phyloP scores from a whole-genome alignment of 192 early-diverging fungal species.

The Obelidium mucronatum region DNA sequence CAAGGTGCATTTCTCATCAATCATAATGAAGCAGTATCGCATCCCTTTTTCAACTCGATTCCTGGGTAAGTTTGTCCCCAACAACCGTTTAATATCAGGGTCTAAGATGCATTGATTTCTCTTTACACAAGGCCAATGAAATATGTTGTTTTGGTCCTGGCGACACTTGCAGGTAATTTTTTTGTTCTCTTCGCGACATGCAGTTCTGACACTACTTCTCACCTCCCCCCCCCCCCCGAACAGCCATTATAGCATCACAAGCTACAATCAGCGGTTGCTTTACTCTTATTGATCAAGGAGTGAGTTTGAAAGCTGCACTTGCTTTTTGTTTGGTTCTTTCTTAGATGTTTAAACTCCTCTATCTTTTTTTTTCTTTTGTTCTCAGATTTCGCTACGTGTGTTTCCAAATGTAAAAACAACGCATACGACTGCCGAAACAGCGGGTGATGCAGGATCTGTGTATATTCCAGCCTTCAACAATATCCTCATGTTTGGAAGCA shows the following conservation, averaged over 20 bases:
- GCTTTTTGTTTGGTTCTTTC: neutral
- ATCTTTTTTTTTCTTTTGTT: neutral
- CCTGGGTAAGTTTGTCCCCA: conserved; percentile 40
- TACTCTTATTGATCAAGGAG: conserved; percentile 58
- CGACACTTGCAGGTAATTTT: conserved; percentile 52
- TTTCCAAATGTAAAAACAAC: conserved; percentile 56
- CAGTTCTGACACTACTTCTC: too few species aligned
- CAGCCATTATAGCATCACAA: conserved; percentile 66
- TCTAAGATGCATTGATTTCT: conserved; percentile 19
- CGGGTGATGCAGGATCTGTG: conserved; percentile 39
- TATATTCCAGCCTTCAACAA: conserved; percentile 63
- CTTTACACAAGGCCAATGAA: conserved; percentile 26
- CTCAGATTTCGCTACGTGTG: conserved; percentile 54
- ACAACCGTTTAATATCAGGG: neutral
- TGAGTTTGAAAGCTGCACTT: conserved; percentile 21
- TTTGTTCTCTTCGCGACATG: too few species aligned
- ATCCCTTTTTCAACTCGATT: conserved; percentile 50
- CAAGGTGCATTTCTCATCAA: conserved; percentile 44
- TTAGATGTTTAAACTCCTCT: neutral
- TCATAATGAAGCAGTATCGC: conserved; percentile 32
- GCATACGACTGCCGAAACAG: conserved; percentile 44
- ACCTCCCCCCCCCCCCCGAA: too few species aligned
- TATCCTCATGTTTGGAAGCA: conserved; percentile 46
- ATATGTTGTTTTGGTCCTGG: conserved; percentile 60
- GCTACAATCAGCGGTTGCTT: conserved; percentile 63